phyloP scores from a whole-genome alignment of 352 stramenopile species.

The Plasmopara viticola region DNA sequence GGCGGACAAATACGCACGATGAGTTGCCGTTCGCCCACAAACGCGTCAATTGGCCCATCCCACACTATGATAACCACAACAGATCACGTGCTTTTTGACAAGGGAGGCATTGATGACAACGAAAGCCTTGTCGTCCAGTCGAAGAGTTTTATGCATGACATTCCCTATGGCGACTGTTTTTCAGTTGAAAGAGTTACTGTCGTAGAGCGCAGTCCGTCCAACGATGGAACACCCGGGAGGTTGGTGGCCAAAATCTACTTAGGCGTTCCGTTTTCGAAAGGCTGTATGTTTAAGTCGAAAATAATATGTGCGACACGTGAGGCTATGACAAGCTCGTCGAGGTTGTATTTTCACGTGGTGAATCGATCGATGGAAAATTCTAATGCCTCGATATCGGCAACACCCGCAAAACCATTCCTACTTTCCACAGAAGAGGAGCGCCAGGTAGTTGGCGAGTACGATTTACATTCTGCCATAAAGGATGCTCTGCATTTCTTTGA shows the following conservation, averaged over 20 bases:
- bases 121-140: conserved; percentile 58
- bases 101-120: conserved; percentile 26
- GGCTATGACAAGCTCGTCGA: conserved; percentile 44
- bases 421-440: conserved; percentile 63
- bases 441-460: conserved; percentile 62
- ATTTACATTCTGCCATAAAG: conserved; percentile 43
- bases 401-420: conserved; percentile 49
- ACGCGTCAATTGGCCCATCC: conserved; percentile 74
- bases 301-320: conserved; percentile 78
- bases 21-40: conserved; percentile 66
- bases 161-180: conserved; percentile 84
- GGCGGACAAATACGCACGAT: conserved; percentile 59
- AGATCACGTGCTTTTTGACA: conserved; percentile 51
- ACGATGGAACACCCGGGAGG: conserved; percentile 24
- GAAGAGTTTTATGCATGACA: conserved; percentile 71
- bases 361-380: conserved; percentile 40
- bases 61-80: conserved; percentile 81
- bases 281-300: conserved; percentile 88
- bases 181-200: conserved; percentile 64
- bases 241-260: conserved; percentile 61
- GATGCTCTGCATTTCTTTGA: conserved; percentile 65
- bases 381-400: conserved; percentile 4
- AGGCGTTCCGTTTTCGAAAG: conserved; percentile 81
- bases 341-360: conserved; percentile 54
- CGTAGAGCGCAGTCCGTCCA: conserved; percentile 40